Base-by-base conservation (phyloP, 768 basidiomycete genomes). In the Tulasnella sp. region DNA sequence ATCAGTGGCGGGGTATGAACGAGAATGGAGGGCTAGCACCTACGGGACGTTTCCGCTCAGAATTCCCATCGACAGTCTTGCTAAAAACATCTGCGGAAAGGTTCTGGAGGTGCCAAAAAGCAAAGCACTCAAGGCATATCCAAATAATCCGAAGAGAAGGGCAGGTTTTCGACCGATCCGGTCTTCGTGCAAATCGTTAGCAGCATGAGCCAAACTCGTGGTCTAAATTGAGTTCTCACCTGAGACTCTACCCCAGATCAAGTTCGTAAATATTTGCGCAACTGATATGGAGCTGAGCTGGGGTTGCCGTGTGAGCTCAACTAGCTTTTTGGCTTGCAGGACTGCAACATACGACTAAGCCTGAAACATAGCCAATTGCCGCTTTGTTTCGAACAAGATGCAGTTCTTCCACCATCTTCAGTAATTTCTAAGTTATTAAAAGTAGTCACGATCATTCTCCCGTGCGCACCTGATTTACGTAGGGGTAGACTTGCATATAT, bases 131-230 rank as follows among this genome's bases (percentile, higher is more conserved):
- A 80, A 10, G 29, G 80, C 78, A 7, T 51, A 51, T 18, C 77
- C 80, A 7, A 15, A 37, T n/a, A 80, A 70, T 18, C 81, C 81
- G 70, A 77, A 61, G 6, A 81, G 32, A 29, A 82, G 74, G 26
- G 81, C 80, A 37, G 81, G 81, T 73, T 80, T 77, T 10, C 81
- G 78, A 29, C 81, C 81, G 18, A 81, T 81, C 15, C 81, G 79
- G 79, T 80, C 81, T 73, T 67, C 4, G 11, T 4, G 9, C 20
- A 3, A 15, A 29, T 26, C 15, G 15, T 13, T 9, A 20, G 18
- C 16, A 78, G 5, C 13, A 67, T 67, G 3, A 1, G 13, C 4
- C 32, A 23, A 61, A 61, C 16, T 55, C n/a, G 29, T 35, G 10
- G 11, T 20, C 3, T n/a, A 32, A 39, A 44, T 15, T 2, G 29